These are phyloP conservation scores for Monosporozyma siamensis DNA, from an alignment of 805 yeast genomes.

Conservation along the genomic window DNA sequence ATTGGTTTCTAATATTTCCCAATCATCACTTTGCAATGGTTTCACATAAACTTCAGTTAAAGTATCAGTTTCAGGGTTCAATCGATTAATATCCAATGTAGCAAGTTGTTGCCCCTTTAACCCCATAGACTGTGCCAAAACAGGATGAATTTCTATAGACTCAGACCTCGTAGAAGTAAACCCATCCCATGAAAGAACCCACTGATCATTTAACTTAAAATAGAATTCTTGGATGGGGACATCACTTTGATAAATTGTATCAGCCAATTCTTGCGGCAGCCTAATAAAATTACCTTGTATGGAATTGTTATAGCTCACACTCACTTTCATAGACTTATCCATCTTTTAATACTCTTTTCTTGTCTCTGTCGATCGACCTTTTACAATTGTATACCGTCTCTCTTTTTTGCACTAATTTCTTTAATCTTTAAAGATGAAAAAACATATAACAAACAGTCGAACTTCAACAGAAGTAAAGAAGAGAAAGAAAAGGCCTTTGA, in stretches of 20 bases:
- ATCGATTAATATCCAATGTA: slow-evolving; percentile 11
- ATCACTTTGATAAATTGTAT: slow-evolving; percentile 4
- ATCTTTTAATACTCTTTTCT: no score
- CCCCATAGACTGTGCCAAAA: slow-evolving; percentile 10
- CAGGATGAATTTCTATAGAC: slow-evolving; percentile 21
- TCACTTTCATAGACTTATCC: slow-evolving; percentile 2
- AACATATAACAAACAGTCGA: no score
- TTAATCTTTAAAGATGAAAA: no score
- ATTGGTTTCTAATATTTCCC: slow-evolving; percentile 84
- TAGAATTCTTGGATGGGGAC: slow-evolving; percentile 7
- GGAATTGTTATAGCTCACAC: slow-evolving; percentile 10
- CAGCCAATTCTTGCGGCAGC: slow-evolving; percentile 14
- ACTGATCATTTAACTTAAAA: slow-evolving; percentile 5
- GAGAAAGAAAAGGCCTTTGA: no score
- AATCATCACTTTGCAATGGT: slow-evolving; percentile 69
- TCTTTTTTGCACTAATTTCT: no score
- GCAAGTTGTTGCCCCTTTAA: slow-evolving; percentile 3
- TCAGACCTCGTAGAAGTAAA: slow-evolving; percentile 8
- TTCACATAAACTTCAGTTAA: slow-evolving; percentile 63
- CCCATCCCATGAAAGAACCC: slow-evolving; percentile 10
- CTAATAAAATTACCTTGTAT: slow-evolving; percentile 25
- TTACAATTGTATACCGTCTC: no score
- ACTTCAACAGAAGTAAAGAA: no score
- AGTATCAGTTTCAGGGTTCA: slow-evolving; percentile 5
- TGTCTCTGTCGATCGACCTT: no score